These are phyloP conservation scores for Xylaria nigripes DNA, from an alignment of 495 filamentous ascomycete species.

Conservation along the genomic window DNA sequence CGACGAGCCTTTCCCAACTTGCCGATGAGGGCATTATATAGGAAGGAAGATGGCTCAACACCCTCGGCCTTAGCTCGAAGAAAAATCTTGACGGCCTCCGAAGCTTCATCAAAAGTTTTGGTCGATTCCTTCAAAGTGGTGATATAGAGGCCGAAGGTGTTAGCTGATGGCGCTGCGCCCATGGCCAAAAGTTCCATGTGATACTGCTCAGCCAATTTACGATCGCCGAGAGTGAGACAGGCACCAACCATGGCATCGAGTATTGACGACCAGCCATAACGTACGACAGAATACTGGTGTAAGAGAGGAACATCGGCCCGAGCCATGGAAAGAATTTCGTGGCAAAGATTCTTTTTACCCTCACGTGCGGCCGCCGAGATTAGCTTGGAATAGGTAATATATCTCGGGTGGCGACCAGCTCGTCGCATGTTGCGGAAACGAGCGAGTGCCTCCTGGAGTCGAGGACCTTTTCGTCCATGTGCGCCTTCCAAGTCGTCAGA, in stretches of 20 bases:
- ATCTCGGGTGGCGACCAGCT: conserved; percentile 81
- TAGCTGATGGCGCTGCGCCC: conserved; percentile 84
- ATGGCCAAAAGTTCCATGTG: conserved; percentile 85
- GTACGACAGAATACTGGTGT: conserved; percentile 70
- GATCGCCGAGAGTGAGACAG: conserved; percentile 75
- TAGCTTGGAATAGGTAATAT: conserved; percentile 92
- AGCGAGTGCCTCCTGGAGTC: conserved; percentile 70
- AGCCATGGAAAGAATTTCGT: conserved; percentile 82
- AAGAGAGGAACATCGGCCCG: conserved; percentile 77
- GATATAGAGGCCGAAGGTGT: conserved; percentile 97
- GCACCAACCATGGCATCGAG: conserved; percentile 94
- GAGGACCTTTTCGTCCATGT: conserved; percentile 57
- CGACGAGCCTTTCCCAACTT: conserved; percentile 96
- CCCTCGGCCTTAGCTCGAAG: conserved; percentile 87
- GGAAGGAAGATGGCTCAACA: conserved; percentile 89
- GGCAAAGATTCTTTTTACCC: conserved; percentile 65
- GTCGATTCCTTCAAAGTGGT: conserved; percentile 93
- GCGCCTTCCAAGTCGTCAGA: conserved; percentile 74
- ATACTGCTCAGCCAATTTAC: conserved; percentile 68
- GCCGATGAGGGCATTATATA: conserved; percentile 97
- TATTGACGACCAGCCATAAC: conserved; percentile 91
- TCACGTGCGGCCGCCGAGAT: conserved; percentile 83
- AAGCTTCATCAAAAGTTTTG: conserved; percentile 95
- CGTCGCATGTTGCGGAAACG: conserved; percentile 90
- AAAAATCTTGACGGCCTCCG: conserved; percentile 95